Conservation (phyloP, 331 rosid species). For the Quercus phellos region DNA sequence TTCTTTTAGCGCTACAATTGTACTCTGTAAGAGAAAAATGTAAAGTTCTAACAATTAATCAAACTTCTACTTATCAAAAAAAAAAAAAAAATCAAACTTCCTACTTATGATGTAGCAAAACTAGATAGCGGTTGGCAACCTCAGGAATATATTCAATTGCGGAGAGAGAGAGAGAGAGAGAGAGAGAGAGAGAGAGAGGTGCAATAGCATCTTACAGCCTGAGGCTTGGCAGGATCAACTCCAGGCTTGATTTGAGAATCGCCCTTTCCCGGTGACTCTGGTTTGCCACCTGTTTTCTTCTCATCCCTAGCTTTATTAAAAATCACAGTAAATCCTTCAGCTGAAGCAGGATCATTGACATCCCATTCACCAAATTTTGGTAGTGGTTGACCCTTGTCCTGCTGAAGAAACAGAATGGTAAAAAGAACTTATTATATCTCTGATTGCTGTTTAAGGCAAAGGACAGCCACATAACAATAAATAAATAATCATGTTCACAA, state of each 20-base stretch:
- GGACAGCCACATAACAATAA: not conserved
- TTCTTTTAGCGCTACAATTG: too few relatives aligned
- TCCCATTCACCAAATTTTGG: constrained; percentile 99
- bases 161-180: not conserved
- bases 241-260: constrained; percentile 53
- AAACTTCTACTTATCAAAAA: not conserved
- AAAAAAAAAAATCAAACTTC: too few relatives aligned
- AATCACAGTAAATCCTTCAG: constrained; percentile 96
- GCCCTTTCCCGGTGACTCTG: constrained; percentile 82
- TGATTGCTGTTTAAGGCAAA: not conserved
- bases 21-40: not conserved
- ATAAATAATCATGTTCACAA: not conserved
- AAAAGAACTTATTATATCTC: not conserved
- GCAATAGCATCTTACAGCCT: constrained; percentile 52
- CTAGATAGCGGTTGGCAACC: too few relatives aligned
- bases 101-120: not conserved
- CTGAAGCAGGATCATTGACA: constrained; percentile 97
- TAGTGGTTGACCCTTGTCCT: constrained; percentile 91
- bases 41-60: not conserved
- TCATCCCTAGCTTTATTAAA: constrained; percentile 97
- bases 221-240: constrained; percentile 62
- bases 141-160: not conserved
- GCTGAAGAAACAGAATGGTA: constrained; percentile 1
- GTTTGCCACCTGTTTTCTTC: constrained; percentile 91
- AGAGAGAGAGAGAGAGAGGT: not conserved